Evolutionary conservation across 208 protist genomes (phyloP), one percentile per base, ranked within the genome.

Genomic region (Wallacemonas sp.): DNA sequence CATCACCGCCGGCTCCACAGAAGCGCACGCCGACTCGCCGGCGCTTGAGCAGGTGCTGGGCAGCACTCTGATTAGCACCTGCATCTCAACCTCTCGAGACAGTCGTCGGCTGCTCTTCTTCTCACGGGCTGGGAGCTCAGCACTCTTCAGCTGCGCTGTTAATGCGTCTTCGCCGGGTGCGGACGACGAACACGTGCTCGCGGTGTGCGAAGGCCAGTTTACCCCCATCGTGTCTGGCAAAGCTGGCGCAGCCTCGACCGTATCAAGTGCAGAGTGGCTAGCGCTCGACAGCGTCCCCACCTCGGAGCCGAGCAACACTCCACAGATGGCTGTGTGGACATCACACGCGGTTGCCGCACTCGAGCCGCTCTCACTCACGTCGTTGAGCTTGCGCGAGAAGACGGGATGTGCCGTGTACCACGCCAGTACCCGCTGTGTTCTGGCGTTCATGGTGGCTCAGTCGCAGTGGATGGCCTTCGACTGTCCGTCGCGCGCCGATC

Each of bases 31-130:
- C 42, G 0, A 5, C 61, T n/a, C n/a, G 28, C 15, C 27, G 11
- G 34, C 36, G 27, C 24, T 69, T 19, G 42, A 54, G 24, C 47
- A 19, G 28, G 53, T 68, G 2, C 62, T 66, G 26, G 64, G 62
- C 59, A 58, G 54, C 24, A n/a, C 46, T 0, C 45, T 51, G 19
- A 2, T 28, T 1, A 36, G 24, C 9, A 28, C 63, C 1, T 46
- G 30, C 33, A 39, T 58, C 12, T 33, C 63, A 17, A 39, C 31
- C n/a, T n/a, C n/a, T 2, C 38, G 38, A 2, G 30, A 38, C 24
- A 17, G 28, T 8, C 11, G 19, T n/a, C 51, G 26, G 17, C 17
- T 58, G 30, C 30, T 58, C n/a, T 58, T 58, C 19, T 58, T 58
- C n/a, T 58, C 51, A 17, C 51, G 51, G 5, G 30, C 15, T 8